Conservation (phyloP, 1,284 basidiomycete genomes). For the Lentinus polychrous region DNA sequence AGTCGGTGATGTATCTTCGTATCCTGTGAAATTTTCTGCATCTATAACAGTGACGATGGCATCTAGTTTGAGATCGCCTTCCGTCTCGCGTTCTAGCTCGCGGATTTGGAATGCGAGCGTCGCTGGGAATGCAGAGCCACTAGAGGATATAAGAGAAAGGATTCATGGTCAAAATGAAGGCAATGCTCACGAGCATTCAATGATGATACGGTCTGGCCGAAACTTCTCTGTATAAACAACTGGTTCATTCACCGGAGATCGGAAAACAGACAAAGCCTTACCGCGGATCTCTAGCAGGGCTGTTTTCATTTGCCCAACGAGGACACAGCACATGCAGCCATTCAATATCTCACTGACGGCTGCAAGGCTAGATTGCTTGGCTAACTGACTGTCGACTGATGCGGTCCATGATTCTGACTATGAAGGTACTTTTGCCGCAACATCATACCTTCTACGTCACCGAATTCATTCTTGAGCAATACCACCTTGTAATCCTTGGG, state of each 20-base stretch:
- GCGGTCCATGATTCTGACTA: not conserved
- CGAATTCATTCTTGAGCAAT: constrained; percentile 85
- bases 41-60: constrained; percentile 87
- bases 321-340: constrained; percentile 90
- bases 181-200: constrained; percentile 80
- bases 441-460: constrained; percentile 65
- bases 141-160: constrained; percentile 20
- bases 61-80: constrained; percentile 74
- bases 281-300: constrained; percentile 83
- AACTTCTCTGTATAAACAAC: constrained; percentile 55
- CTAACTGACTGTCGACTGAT: constrained; percentile 81
- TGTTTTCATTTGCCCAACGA: constrained; percentile 88
- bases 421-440: not conserved
- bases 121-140: constrained; percentile 85
- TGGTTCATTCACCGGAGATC: not conserved
- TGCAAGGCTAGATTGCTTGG: constrained; percentile 72
- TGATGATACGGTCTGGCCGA: constrained; percentile 81
- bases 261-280: constrained; percentile 20
- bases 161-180: not conserved
- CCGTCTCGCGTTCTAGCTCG: constrained; percentile 73
- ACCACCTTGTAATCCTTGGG: constrained; percentile 82
- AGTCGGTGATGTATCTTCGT: constrained; percentile 84
- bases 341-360: constrained; percentile 89
- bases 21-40: constrained; percentile 83
- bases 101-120: constrained; percentile 89